Conservation (phyloP, 768 basidiomycete species). For the Coprinellus aureogranulatus region DNA sequence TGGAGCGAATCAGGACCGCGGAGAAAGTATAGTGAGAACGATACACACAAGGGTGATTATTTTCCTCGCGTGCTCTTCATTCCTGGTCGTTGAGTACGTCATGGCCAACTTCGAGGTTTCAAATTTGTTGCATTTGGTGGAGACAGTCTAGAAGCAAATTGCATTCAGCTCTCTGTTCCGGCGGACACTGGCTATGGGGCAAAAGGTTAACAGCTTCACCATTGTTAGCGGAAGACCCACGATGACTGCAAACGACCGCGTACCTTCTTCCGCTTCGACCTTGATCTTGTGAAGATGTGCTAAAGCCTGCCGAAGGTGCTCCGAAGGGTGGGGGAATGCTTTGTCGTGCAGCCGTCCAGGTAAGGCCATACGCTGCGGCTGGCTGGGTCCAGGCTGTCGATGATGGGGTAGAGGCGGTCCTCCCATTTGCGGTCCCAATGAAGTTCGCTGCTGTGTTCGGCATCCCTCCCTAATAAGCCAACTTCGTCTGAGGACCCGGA, state of each 20-base stretch:
- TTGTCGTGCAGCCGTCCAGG: slow-evolving; percentile 5
- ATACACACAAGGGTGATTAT: slow-evolving; percentile 54
- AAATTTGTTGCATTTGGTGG: slow-evolving; percentile 41
- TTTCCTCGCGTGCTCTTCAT: slow-evolving; percentile 47
- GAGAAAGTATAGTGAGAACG: background rate
- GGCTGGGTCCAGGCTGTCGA: slow-evolving; percentile 7
- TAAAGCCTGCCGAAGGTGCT: slow-evolving; percentile 23
- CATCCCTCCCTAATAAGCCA: slow-evolving; percentile 1
- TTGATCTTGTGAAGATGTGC: slow-evolving; percentile 24
- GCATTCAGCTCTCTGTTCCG: slow-evolving; percentile 56
- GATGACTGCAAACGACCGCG: too few species aligned
- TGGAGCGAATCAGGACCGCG: slow-evolving; percentile 9
- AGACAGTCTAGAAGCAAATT: slow-evolving; percentile 49
- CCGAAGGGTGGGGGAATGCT: slow-evolving; percentile 20
- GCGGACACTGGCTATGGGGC: slow-evolving; percentile 39
- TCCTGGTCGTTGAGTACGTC: slow-evolving; percentile 44
- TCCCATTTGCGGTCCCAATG: background rate
- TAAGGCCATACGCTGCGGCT: background rate
- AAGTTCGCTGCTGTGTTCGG: background rate
- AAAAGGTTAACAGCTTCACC: slow-evolving; percentile 34
- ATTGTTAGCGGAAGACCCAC: background rate
- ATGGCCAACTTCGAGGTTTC: slow-evolving; percentile 51
- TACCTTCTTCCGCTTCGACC: too few species aligned
- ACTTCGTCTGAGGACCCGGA: background rate
- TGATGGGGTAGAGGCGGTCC: slow-evolving; percentile 8